Conservation (phyloP, 169 alveolate species). For the Plasmodium ovale region DNA sequence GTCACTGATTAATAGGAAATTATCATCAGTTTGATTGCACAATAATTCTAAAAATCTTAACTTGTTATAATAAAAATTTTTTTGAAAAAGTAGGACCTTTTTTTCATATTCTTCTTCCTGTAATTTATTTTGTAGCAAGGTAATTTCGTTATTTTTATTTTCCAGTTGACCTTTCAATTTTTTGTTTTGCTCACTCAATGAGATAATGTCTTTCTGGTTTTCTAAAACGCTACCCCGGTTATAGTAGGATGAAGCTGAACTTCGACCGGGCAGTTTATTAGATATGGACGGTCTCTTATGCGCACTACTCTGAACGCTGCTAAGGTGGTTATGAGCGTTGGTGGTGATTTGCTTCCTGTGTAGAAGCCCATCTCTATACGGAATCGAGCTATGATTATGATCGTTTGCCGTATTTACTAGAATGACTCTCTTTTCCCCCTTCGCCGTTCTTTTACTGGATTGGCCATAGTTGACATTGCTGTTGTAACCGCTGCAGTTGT, state of each 20-base stretch:
- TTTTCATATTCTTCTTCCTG: conserved; percentile 84
- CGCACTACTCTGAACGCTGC: not conserved
- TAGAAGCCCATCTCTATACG: not conserved
- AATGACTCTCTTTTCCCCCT: not conserved
- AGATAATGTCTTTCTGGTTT: conserved; percentile 12
- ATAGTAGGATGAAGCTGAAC: conserved; percentile 28
- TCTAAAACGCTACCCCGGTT: conserved; percentile 16
- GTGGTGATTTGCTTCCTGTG: not conserved
- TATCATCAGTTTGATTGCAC: conserved; percentile 86
- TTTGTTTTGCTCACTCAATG: conserved; percentile 53
- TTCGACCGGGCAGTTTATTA: conserved; percentile 22
- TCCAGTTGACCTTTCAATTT: conserved; percentile 65
- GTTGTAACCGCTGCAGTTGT: not conserved
- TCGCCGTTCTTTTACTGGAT: not conserved
- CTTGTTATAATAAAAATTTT: conserved; percentile 94
- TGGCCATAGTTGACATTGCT: conserved; percentile 12
- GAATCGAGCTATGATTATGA: not conserved
- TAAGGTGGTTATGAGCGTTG: not conserved
- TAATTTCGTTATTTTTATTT: conserved; percentile 77
- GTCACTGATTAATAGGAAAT: conserved; percentile 29
- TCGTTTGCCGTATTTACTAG: not conserved
- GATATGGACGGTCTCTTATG: conserved; percentile 21
- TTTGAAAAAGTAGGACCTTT: conserved; percentile 91
- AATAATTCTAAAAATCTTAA: conserved; percentile 92
- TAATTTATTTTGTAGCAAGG: conserved; percentile 80